These are phyloP conservation scores for Sistotremastrum niveocremeum DNA, from an alignment of 768 basidiomycete genomes.

Conservation along the genomic window DNA sequence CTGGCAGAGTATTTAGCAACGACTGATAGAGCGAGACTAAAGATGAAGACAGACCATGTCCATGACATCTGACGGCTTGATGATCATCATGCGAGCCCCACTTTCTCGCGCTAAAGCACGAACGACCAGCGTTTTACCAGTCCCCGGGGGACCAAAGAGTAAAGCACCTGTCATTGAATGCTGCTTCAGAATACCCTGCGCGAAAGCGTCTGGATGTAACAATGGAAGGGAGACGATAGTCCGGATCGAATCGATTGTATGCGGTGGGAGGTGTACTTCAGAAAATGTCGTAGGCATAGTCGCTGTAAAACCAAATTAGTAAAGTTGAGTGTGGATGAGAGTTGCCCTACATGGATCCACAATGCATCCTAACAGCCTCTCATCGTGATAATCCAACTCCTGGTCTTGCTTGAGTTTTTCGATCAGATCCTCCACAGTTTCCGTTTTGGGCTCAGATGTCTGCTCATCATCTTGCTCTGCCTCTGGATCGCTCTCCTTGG, in stretches of 20 bases:
- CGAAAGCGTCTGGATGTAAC: slow-evolving; percentile 77
- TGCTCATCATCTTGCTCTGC: slow-evolving; percentile 21
- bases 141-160: slow-evolving; percentile 85
- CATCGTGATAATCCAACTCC: slow-evolving; percentile 71
- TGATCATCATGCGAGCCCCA: slow-evolving; percentile 82
- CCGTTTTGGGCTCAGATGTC: slow-evolving; percentile 5
- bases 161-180: slow-evolving; percentile 87
- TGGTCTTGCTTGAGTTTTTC: slow-evolving; percentile 64
- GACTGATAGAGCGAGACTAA: slow-evolving; percentile 1
- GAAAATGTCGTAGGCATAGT: slow-evolving; percentile 73
- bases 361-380: slow-evolving; percentile 69
- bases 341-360: slow-evolving; percentile 55
- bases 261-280: slow-evolving; percentile 77
- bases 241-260: slow-evolving; percentile 85
- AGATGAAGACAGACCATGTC: slow-evolving; percentile 57
- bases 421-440: slow-evolving; percentile 49
- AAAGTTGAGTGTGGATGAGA: slow-evolving; percentile 4
- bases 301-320: slow-evolving; percentile 23
- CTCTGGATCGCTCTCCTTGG: slow-evolving; percentile 23
- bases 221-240: slow-evolving; percentile 85
- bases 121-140: slow-evolving; percentile 84
- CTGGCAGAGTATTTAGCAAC: slow-evolving; percentile 21
- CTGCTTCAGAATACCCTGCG: slow-evolving; percentile 78
- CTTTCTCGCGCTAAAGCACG: slow-evolving; percentile 88
- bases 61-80: slow-evolving; percentile 90